Evolutionary conservation across 768 basidiomycete genomes (phyloP).

Genomic region (Amanita rubescens): DNA sequence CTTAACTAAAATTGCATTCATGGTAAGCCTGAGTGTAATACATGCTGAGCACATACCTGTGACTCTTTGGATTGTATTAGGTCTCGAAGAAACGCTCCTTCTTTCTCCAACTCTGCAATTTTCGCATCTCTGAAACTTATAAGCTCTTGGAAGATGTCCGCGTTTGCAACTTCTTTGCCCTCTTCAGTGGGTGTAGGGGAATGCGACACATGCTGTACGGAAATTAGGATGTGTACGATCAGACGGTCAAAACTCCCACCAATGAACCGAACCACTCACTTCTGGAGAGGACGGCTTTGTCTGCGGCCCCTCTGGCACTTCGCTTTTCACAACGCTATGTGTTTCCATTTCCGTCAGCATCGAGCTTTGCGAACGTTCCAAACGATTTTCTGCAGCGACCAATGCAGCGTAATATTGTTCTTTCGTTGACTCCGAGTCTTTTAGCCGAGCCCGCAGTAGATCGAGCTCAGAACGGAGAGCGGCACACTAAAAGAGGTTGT

Average conservation of each 20-base stretch:
- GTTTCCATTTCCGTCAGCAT: conserved; percentile 43
- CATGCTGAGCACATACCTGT: conserved; percentile 28
- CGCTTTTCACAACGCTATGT: conserved; percentile 25
- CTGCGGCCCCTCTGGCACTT: conserved; percentile 40
- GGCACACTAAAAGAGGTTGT: conserved; percentile 36
- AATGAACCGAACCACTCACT: conserved; percentile 65
- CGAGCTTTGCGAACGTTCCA: conserved; percentile 52
- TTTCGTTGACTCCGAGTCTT: conserved; percentile 41
- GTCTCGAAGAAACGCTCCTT: conserved; percentile 36
- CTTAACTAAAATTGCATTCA: conserved; percentile 25
- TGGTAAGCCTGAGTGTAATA: neutral
- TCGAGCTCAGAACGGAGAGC: conserved; percentile 53
- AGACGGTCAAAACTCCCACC: conserved; percentile 53
- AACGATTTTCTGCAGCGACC: conserved; percentile 47
- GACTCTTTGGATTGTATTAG: conserved; percentile 37
- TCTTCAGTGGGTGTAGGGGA: conserved; percentile 30
- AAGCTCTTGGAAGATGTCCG: conserved; percentile 33
- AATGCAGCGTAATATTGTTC: conserved; percentile 46
- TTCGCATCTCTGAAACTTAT: conserved; percentile 36
- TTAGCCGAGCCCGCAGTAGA: conserved; percentile 39
- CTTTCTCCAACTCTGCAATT: conserved; percentile 40
- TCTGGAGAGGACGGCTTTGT: conserved; percentile 54
- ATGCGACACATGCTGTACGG: conserved; percentile 31
- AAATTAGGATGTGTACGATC: conserved; percentile 39
- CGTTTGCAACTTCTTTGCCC: conserved; percentile 26